Evolutionary conservation across 116 monocot species (phyloP).

Genomic region (Phalaenopsis hybrid): DNA sequence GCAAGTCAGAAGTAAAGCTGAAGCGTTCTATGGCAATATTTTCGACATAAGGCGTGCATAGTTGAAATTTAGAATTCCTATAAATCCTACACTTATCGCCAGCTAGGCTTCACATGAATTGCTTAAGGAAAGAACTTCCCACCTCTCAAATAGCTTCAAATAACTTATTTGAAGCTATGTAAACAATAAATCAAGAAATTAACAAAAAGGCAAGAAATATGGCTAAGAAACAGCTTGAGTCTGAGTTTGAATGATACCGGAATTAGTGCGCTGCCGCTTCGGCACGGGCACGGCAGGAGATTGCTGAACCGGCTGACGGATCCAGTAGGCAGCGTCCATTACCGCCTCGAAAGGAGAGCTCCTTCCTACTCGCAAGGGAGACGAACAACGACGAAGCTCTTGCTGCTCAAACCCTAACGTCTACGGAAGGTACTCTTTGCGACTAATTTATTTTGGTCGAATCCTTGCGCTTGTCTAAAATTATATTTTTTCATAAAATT

Average conservation of each 20-base stretch:
- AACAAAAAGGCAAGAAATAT: not conserved
- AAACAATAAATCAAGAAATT: not conserved
- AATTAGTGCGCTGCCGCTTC: conserved; percentile 4
- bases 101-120: not conserved
- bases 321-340: conserved; percentile 8
- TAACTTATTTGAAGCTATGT: not conserved
- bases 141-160: not conserved
- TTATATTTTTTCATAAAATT: no score
- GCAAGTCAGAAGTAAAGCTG: not conserved
- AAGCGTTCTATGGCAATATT: not conserved
- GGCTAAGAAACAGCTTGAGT: not conserved
- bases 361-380: not conserved
- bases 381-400: not conserved
- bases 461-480: no score
- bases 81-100: not conserved
- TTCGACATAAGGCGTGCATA: not conserved
- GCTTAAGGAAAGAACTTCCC: not conserved
- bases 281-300: not conserved
- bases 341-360: not conserved
- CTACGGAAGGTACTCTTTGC: no score
- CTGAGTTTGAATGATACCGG: not conserved
- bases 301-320: not conserved
- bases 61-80: not conserved
- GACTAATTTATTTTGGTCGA: no score
- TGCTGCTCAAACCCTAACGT: not conserved